Conservation (phyloP, 495 filamentous ascomycete genomes). For the Daldinia loculata region DNA sequence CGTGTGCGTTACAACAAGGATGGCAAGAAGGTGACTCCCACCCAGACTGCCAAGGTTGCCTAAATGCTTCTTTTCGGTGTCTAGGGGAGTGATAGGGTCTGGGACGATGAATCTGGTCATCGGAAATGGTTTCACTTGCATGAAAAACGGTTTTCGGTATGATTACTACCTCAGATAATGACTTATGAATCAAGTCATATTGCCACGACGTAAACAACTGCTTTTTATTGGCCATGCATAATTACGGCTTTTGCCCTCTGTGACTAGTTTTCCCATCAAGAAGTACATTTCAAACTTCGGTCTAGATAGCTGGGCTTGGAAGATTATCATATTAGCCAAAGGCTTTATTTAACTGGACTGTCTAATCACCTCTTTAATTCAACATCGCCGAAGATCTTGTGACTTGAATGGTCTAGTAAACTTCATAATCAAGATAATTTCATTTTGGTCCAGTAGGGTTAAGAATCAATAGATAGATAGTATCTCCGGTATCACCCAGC, state of each 20-base stretch:
- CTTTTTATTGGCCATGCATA: background rate
- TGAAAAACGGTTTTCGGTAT: constrained; percentile 45
- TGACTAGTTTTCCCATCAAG: background rate
- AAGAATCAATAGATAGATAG: too few species aligned
- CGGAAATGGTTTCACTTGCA: constrained; percentile 45
- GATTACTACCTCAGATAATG: constrained; percentile 45
- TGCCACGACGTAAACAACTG: constrained; percentile 32
- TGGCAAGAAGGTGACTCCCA: constrained; percentile 98
- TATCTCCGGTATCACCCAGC: too few species aligned
- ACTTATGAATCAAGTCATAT: constrained; percentile 47
- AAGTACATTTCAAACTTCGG: background rate
- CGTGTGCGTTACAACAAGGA: constrained; percentile 99
- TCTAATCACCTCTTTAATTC: too few species aligned
- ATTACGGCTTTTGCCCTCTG: background rate
- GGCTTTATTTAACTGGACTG: too few species aligned
- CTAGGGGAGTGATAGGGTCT: constrained; percentile 38
- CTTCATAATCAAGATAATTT: too few species aligned
- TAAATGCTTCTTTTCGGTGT: constrained; percentile 42
- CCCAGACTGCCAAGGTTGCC: constrained; percentile 65
- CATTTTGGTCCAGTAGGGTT: too few species aligned
- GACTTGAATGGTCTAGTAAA: too few species aligned
- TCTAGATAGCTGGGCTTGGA: background rate
- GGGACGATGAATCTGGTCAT: constrained; percentile 43
- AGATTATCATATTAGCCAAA: too few species aligned
- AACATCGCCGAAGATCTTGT: too few species aligned